Evolutionary conservation across 2,329 filamentous ascomycete genomes (phyloP).

Genomic region (Fusarium sp.): DNA sequence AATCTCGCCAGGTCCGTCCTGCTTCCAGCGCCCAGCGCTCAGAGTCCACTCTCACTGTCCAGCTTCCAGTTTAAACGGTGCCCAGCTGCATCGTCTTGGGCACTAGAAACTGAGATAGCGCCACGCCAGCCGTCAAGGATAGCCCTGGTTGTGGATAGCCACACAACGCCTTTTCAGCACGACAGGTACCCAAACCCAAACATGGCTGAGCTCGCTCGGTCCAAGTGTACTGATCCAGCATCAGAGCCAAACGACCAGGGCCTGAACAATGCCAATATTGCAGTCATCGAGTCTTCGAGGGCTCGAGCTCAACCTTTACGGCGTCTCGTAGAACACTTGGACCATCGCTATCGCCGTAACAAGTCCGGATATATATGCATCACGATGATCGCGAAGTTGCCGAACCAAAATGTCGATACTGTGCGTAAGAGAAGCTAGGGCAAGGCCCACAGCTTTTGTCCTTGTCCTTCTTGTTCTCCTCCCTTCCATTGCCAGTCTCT

Average conservation of each 20-base stretch:
- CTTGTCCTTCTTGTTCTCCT: constrained; percentile 48
- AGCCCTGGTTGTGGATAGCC: constrained; percentile 40
- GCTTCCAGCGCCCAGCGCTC: constrained; percentile 44
- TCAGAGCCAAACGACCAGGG: constrained; percentile 19
- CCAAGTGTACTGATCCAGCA: constrained; percentile 38
- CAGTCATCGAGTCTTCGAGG: constrained; percentile 21
- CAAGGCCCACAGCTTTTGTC: constrained; percentile 44
- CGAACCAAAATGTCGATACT: constrained; percentile 36
- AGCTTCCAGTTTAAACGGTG: constrained; percentile 38
- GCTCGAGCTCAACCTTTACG: constrained; percentile 12
- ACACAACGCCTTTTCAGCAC: constrained; percentile 44
- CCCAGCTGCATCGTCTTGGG: constrained; percentile 34
- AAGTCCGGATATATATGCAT: constrained; percentile 19
- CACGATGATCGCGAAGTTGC: constrained; percentile 26
- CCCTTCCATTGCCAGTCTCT: constrained; percentile 47
- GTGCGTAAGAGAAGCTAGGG: constrained; percentile 44
- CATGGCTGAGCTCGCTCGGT: constrained; percentile 38
- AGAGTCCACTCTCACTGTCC: constrained; percentile 28
- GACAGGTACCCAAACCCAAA: constrained; percentile 39
- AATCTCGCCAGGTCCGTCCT: constrained; percentile 45
- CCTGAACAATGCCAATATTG: constrained; percentile 23
- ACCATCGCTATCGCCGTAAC: constrained; percentile 31
- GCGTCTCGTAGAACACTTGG: constrained; percentile 31
- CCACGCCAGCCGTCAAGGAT: constrained; percentile 46
- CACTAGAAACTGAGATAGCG: constrained; percentile 40